Evolutionary conservation across 768 basidiomycete genomes (phyloP).

Genomic region (Russula griseocarnosa): DNA sequence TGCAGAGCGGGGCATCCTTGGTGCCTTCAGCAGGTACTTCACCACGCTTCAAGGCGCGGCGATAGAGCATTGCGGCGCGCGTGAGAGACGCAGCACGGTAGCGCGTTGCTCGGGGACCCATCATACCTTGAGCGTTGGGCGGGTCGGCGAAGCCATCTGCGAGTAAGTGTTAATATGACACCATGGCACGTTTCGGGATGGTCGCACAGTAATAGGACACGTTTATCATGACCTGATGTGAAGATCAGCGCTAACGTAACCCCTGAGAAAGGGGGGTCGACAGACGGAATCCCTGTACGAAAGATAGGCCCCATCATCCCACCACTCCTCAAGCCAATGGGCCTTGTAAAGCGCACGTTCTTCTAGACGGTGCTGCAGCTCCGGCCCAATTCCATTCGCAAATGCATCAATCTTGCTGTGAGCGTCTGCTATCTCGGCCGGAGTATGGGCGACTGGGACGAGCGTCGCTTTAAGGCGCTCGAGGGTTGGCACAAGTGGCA

Average conservation of each 20-base stretch:
- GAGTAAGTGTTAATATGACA: background rate
- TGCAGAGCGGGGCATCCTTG: slow-evolving; percentile 70
- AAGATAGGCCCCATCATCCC: slow-evolving; percentile 83
- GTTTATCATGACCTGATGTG: slow-evolving; percentile 67
- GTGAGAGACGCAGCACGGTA: slow-evolving; percentile 70
- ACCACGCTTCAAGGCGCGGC: slow-evolving; percentile 64
- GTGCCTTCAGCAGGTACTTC: slow-evolving; percentile 59
- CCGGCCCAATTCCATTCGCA: slow-evolving; percentile 39
- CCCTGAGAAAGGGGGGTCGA: background rate
- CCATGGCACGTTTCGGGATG: background rate
- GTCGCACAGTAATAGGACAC: slow-evolving; percentile 87
- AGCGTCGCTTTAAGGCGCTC: slow-evolving; percentile 65
- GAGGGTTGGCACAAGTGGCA: slow-evolving; percentile 61
- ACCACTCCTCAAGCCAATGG: slow-evolving; percentile 94
- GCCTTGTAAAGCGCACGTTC: slow-evolving; percentile 48
- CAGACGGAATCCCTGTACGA: slow-evolving; percentile 81
- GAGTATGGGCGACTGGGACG: slow-evolving; percentile 64
- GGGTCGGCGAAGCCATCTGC: slow-evolving; percentile 74
- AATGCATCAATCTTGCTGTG: slow-evolving; percentile 67
- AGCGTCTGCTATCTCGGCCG: slow-evolving; percentile 52
- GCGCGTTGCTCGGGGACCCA: slow-evolving; percentile 34
- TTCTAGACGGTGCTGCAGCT: slow-evolving; percentile 64
- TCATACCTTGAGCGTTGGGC: slow-evolving; percentile 48
- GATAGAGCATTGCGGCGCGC: slow-evolving; percentile 69
- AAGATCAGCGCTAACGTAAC: slow-evolving; percentile 5